These are phyloP conservation scores for Leucoagaricus sp. DNA, from an alignment of 1,284 basidiomycete genomes.

Conservation along the genomic window DNA sequence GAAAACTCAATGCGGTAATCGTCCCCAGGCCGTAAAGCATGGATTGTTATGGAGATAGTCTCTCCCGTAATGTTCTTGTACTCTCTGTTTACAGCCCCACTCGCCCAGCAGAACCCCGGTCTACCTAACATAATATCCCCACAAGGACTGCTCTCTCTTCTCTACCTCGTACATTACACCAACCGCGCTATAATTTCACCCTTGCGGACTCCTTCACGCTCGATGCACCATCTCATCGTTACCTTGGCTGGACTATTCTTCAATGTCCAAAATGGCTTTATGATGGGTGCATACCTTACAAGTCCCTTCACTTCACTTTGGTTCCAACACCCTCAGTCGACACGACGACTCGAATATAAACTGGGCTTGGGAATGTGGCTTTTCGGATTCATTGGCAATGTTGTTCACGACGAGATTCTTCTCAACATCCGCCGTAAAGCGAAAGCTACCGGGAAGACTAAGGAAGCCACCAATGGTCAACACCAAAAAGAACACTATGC, in stretches of 20 bases:
- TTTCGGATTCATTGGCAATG: constrained; percentile 74
- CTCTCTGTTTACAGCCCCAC: constrained; percentile 49
- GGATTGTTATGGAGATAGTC: constrained; percentile 88
- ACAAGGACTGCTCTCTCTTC: constrained; percentile 54
- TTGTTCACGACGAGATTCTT: constrained; percentile 88
- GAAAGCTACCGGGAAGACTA: constrained; percentile 28
- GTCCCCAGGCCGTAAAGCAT: constrained; percentile 53
- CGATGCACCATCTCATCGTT: constrained; percentile 74
- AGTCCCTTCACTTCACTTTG: constrained; percentile 49
- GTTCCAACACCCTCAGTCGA: constrained; percentile 34
- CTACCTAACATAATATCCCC: constrained; percentile 26
- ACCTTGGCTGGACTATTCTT: constrained; percentile 60
- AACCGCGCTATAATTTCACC: constrained; percentile 86
- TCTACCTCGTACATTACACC: constrained; percentile 79
- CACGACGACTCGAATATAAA: constrained; percentile 53
- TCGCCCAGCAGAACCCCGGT: constrained; percentile 24
- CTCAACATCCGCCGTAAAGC: constrained; percentile 57
- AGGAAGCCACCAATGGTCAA: constrained; percentile 19
- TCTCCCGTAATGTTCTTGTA: constrained; percentile 64
- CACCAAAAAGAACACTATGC: constrained; percentile 60
- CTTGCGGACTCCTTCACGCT: constrained; percentile 79
- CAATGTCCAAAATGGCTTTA: constrained; percentile 74
- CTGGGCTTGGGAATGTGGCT: constrained; percentile 68
- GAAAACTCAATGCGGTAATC: background rate
- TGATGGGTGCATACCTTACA: constrained; percentile 71